Evolutionary conservation across 2,329 filamentous ascomycete genomes (phyloP).

Genomic region (Pestalotiopsis sp.): DNA sequence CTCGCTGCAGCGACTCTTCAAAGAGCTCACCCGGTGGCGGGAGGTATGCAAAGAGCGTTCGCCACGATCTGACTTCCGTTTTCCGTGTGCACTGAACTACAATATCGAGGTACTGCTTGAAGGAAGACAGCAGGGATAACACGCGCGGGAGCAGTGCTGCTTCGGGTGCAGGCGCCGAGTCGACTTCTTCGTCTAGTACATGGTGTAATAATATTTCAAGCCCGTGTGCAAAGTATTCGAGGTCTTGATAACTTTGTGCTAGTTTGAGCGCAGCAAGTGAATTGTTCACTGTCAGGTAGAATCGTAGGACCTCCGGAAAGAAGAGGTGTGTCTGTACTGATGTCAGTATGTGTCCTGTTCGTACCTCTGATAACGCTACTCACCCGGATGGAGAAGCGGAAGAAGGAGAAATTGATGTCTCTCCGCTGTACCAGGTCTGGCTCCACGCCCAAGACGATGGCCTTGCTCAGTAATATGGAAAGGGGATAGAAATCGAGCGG

Average conservation of each 20-base stretch:
- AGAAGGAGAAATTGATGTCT: slow-evolving; percentile 88
- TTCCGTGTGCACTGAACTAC: slow-evolving; percentile 97
- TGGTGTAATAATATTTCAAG: slow-evolving; percentile 91
- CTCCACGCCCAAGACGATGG: slow-evolving; percentile 87
- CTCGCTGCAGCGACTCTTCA: slow-evolving; percentile 84
- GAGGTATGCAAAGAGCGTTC: slow-evolving; percentile 87
- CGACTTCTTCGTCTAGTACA: slow-evolving; percentile 92
- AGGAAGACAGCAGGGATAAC: slow-evolving; percentile 68
- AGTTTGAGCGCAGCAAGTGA: slow-evolving; percentile 80
- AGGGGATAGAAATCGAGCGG: slow-evolving; percentile 95
- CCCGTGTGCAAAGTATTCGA: slow-evolving; percentile 92
- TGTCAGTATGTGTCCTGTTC: neutral
- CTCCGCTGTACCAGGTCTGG: slow-evolving; percentile 91
- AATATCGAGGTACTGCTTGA: slow-evolving; percentile 88
- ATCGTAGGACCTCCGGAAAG: slow-evolving; percentile 82
- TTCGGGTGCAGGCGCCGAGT: slow-evolving; percentile 65
- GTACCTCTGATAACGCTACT: slow-evolving; percentile 35
- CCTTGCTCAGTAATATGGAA: slow-evolving; percentile 85
- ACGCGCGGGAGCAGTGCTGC: slow-evolving; percentile 67
- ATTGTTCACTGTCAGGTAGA: slow-evolving; percentile 76
- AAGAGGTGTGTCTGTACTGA: slow-evolving; percentile 80
- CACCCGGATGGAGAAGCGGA: slow-evolving; percentile 86
- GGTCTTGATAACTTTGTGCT: slow-evolving; percentile 80
- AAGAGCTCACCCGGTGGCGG: slow-evolving; percentile 91
- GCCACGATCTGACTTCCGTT: slow-evolving; percentile 93